Evolutionary conservation across 495 filamentous ascomycete genomes (phyloP).

Genomic region (Neurospora cerealis): DNA sequence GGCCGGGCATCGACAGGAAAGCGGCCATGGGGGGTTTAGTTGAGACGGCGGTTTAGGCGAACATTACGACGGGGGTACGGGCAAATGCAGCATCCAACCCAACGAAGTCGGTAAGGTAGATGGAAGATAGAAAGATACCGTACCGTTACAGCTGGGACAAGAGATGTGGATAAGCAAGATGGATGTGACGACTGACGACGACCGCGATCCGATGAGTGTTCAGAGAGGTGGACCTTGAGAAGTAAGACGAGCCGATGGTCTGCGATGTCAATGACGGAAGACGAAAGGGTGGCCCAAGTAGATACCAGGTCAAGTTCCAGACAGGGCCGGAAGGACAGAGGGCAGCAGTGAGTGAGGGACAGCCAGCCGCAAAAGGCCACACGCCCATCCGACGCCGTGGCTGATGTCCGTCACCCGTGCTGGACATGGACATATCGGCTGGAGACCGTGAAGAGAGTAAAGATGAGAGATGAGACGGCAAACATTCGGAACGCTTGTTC

Average conservation of each 20-base stretch:
- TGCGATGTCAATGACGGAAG: background rate
- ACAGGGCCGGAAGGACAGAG: background rate
- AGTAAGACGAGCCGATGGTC: background rate
- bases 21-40: background rate
- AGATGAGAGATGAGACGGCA: background rate
- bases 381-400: background rate
- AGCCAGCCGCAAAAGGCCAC: background rate
- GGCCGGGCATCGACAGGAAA: background rate
- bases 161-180: background rate
- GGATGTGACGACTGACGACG: background rate
- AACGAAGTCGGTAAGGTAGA: background rate
- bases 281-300: background rate
- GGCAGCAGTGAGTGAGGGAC: background rate
- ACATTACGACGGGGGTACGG: background rate
- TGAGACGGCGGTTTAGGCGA: background rate
- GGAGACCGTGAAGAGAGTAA: background rate
- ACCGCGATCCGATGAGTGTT: background rate
- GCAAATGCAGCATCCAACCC: background rate
- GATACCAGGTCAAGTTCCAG: background rate
- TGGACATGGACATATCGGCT: background rate
- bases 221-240: background rate
- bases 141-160: background rate
- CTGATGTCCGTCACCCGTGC: background rate
- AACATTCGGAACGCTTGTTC: background rate
- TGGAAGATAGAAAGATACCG: background rate